phyloP scores from a whole-genome alignment of 2,329 filamentous ascomycete species.

The Apiospora arundinis region DNA sequence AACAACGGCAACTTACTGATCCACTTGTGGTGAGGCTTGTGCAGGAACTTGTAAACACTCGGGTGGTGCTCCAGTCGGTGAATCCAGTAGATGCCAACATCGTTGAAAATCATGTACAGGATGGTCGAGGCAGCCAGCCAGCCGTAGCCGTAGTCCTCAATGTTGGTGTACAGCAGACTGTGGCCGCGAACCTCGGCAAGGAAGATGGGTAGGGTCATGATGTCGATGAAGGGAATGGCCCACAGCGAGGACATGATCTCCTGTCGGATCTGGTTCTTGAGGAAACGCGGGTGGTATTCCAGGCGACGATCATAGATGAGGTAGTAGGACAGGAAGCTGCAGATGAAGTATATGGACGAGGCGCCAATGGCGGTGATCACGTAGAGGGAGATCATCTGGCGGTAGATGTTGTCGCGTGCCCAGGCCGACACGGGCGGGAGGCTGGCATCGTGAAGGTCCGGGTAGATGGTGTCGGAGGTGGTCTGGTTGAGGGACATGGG shows the following conservation, averaged over 20 bases:
- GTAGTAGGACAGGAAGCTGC: conserved; percentile 73
- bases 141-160: conserved; percentile 47
- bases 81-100: conserved; percentile 78
- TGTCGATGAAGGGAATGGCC: conserved; percentile 51
- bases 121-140: conserved; percentile 47
- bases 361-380: conserved; percentile 48
- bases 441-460: conserved; percentile 24
- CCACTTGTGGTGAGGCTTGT: conserved; percentile 99
- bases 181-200: conserved; percentile 54
- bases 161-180: conserved; percentile 48
- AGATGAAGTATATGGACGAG: conserved; percentile 64
- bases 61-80: conserved; percentile 78
- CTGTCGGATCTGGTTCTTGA: conserved; percentile 53
- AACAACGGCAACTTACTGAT: conserved; percentile 53
- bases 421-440: conserved; percentile 38
- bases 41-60: conserved; percentile 80
- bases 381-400: conserved; percentile 47
- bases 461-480: conserved; percentile 16
- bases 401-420: conserved; percentile 48
- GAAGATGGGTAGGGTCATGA: conserved; percentile 53
- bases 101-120: conserved; percentile 53
- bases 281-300: conserved; percentile 54
- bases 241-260: conserved; percentile 51
- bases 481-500: conserved; percentile 27
- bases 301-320: conserved; percentile 62